These are phyloP conservation scores for Leccinum pachyderme DNA, from an alignment of 1,284 basidiomycete species.

Conservation along the genomic window DNA sequence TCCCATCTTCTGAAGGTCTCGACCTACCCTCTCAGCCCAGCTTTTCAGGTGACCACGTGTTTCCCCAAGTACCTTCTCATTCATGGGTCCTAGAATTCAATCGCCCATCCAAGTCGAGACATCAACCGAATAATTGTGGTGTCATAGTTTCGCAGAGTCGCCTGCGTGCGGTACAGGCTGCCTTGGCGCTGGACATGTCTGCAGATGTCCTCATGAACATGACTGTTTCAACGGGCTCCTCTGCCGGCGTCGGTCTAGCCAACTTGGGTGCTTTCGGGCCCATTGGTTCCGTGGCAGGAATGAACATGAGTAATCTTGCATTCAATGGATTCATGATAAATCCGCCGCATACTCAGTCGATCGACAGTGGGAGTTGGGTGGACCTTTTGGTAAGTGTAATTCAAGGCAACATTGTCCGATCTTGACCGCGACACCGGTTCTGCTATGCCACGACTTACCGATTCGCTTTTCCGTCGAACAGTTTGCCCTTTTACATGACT, in stretches of 20 bases:
- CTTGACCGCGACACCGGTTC: slow-evolving; percentile 1
- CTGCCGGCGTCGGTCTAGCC: slow-evolving; percentile 17
- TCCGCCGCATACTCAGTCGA: slow-evolving; percentile 21
- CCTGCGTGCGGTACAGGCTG: slow-evolving; percentile 50
- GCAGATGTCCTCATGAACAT: slow-evolving; percentile 30
- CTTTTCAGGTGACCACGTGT: slow-evolving; percentile 21
- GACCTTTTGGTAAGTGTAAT: slow-evolving; percentile 55
- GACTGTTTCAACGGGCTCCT: slow-evolving; percentile 13
- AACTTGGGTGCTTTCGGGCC: slow-evolving; percentile 28
- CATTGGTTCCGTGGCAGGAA: slow-evolving; percentile 23
- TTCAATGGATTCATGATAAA: slow-evolving; percentile 38
- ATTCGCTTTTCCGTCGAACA: not conserved
- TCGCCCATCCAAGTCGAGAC: slow-evolving; percentile 35
- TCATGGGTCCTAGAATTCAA: slow-evolving; percentile 75
- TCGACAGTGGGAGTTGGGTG: slow-evolving; percentile 54
- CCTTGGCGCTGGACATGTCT: slow-evolving; percentile 20
- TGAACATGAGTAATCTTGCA: slow-evolving; percentile 46
- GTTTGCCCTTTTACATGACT: not conserved
- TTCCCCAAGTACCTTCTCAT: slow-evolving; percentile 34
- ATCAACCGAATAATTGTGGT: slow-evolving; percentile 42
- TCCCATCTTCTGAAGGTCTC: slow-evolving; percentile 31
- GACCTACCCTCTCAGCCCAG: slow-evolving; percentile 12
- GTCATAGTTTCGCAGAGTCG: slow-evolving; percentile 68
- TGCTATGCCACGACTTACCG: not conserved
- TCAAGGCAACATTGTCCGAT: not conserved